phyloP scores from a whole-genome alignment of 1,284 basidiomycete genomes.

The Singerocomus inundabilis region DNA sequence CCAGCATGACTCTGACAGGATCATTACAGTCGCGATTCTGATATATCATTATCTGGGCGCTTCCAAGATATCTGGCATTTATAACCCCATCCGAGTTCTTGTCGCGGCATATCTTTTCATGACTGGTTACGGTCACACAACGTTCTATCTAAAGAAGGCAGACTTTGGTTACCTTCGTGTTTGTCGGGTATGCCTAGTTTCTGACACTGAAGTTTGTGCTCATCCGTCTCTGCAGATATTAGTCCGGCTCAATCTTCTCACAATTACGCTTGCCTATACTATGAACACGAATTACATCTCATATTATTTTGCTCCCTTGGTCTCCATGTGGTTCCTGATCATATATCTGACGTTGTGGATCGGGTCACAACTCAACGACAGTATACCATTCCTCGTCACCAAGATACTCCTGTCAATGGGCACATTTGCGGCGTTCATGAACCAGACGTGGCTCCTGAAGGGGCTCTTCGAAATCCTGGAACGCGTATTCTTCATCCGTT shows the following conservation, averaged over 20 bases:
- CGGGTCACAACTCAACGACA: slow-evolving; percentile 74
- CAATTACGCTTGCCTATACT: slow-evolving; percentile 77
- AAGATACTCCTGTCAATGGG: slow-evolving; percentile 70
- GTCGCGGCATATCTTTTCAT: slow-evolving; percentile 87
- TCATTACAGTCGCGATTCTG: slow-evolving; percentile 68
- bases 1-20: slow-evolving; percentile 7
- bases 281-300: slow-evolving; percentile 91
- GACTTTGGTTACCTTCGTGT: slow-evolving; percentile 80
- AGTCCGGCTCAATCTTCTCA: slow-evolving; percentile 80
- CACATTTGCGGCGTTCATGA: slow-evolving; percentile 66
- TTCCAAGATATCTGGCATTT: slow-evolving; percentile 85
- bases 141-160: slow-evolving; percentile 81
- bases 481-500: slow-evolving; percentile 68
- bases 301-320: slow-evolving; percentile 85
- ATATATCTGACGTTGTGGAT: slow-evolving; percentile 77
- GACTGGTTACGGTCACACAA: slow-evolving; percentile 75
- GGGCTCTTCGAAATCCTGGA: slow-evolving; percentile 63
- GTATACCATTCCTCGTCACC: slow-evolving; percentile 59
- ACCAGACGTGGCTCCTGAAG: slow-evolving; percentile 60
- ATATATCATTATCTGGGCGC: slow-evolving; percentile 89
- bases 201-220: background rate
- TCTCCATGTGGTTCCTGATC: slow-evolving; percentile 82
- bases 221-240: slow-evolving; percentile 51
- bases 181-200: slow-evolving; percentile 48
- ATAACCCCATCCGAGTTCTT: slow-evolving; percentile 84